Evolutionary conservation across 176 grass and related monocot species (phyloP).

Genomic region (Oryza coarctata): DNA sequence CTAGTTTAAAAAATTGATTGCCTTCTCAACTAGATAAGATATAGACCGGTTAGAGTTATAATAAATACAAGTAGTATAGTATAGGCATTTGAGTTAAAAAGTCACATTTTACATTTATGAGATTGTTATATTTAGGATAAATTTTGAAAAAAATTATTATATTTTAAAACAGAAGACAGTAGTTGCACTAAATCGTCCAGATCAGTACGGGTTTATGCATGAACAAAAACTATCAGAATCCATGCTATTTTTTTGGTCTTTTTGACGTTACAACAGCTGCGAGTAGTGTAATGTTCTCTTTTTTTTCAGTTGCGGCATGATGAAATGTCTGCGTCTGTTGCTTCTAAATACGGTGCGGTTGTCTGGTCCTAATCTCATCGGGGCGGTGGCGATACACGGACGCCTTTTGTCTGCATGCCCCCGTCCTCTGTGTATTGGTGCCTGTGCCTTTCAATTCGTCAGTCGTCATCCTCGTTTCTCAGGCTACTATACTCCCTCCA

Average conservation of each 20-base stretch:
- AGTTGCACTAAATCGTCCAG: no score
- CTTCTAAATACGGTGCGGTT: conserved; percentile 23
- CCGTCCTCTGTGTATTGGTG: background rate
- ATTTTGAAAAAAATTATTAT: no score
- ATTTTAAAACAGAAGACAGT: no score
- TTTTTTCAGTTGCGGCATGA: background rate
- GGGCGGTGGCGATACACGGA: conserved; percentile 6
- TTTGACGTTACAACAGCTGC: background rate
- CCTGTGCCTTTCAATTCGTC: background rate
- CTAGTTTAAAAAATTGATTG: no score
- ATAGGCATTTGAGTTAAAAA: no score
- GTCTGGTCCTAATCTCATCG: conserved; percentile 39
- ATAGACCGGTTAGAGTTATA: no score
- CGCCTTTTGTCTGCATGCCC: conserved; percentile 7
- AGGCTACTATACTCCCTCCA: background rate
- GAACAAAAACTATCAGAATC: background rate
- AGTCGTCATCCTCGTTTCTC: background rate
- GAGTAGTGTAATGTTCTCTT: background rate
- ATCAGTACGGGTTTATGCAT: background rate
- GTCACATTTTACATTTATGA: no score
- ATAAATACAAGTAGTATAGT: no score
- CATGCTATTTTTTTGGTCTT: background rate
- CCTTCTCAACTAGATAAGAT: no score
- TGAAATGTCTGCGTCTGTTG: background rate
- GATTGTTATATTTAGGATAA: no score